A percentile compares a stretch with the other conserved stretches of the same genome.
Conservation (phyloP, 73 alveolate species). For the Paramecium sonneborni region DNA sequence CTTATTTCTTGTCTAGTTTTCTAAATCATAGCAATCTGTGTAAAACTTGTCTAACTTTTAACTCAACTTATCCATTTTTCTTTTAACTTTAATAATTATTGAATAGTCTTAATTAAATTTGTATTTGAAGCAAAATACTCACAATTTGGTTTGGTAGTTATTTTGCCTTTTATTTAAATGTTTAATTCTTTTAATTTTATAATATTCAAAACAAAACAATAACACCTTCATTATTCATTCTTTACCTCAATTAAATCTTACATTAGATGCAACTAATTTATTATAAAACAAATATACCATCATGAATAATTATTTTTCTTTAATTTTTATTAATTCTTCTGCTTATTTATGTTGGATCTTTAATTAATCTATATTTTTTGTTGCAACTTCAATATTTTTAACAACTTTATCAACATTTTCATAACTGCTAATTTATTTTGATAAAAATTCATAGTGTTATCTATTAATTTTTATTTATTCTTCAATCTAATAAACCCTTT, state of each 20-base stretch:
- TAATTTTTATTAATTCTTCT: background rate
- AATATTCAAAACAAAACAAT: background rate
- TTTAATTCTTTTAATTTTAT: background rate
- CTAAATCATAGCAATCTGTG: background rate
- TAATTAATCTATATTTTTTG: background rate
- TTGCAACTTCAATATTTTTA: background rate
- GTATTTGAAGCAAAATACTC: background rate
- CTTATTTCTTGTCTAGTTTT: background rate
- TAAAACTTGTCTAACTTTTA: background rate
- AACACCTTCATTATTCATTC: background rate
- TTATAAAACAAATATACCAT: background rate
- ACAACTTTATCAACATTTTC: background rate
- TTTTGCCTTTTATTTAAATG: background rate
- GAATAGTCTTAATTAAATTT: background rate
- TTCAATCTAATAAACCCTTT: background rate
- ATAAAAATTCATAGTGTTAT: background rate
- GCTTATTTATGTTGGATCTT: conserved; percentile 8
- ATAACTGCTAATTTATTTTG: background rate
- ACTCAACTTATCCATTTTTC: conserved; percentile 11
- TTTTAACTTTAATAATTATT: background rate
- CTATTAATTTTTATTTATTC: conserved; percentile 20
- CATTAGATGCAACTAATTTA: conserved; percentile 1
- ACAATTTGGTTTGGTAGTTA: background rate
- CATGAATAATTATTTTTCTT: conserved; percentile 25
- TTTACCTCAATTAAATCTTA: conserved; percentile 6